These are phyloP conservation scores for Aureobasidium leucospermi DNA, from an alignment of 2,329 filamentous ascomycete species.

Conservation along the genomic window DNA sequence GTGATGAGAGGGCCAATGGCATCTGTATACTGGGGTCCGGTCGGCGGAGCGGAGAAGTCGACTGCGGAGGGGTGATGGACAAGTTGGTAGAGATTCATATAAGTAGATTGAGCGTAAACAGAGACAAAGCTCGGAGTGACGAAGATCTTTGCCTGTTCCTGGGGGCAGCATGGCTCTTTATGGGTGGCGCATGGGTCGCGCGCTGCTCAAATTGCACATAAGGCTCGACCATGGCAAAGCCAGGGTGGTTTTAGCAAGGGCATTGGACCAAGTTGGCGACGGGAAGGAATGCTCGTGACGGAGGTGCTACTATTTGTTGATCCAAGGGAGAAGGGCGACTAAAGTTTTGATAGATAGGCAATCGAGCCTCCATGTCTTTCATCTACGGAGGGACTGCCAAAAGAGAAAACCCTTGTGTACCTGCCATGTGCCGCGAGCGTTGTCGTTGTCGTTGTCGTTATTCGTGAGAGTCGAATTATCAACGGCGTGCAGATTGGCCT, in stretches of 20 bases:
- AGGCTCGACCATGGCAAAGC: constrained; percentile 5
- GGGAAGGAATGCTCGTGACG: background rate
- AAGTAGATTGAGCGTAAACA: background rate
- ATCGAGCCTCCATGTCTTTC: background rate
- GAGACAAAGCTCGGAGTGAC: background rate
- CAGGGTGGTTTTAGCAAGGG: background rate
- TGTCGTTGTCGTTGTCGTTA: background rate
- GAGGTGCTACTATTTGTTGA: background rate
- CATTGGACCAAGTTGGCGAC: background rate
- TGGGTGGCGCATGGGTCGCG: constrained; percentile 1
- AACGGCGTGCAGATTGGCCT: background rate
- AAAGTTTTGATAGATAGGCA: background rate
- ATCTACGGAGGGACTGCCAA: background rate
- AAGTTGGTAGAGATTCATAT: background rate
- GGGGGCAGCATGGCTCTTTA: background rate
- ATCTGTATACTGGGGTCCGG: background rate
- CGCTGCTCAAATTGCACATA: background rate
- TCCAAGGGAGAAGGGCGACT: background rate
- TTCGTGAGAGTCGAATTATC: background rate
- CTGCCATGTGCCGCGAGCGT: background rate
- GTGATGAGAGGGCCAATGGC: background rate
- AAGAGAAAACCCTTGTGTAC: background rate
- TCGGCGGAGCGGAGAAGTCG: constrained; percentile 1
- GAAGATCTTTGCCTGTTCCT: constrained; percentile 13
- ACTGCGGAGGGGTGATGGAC: background rate